These are phyloP conservation scores for Halenospora varia DNA, from an alignment of 495 filamentous ascomycete species.

Conservation along the genomic window DNA sequence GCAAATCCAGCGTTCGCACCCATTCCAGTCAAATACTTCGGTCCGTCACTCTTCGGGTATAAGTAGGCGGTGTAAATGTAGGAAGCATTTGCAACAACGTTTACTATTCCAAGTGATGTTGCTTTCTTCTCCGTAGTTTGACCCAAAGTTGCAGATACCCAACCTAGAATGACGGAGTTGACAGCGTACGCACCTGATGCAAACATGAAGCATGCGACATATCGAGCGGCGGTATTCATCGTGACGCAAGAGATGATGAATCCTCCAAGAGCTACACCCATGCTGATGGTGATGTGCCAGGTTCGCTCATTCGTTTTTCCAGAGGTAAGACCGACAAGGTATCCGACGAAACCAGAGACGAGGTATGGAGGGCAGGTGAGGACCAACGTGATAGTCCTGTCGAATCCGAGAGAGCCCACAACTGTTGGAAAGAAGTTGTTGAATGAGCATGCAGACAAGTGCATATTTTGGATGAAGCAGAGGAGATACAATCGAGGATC, in stretches of 20 bases:
- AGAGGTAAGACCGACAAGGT: conserved; percentile 26
- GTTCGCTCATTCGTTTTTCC: conserved; percentile 37
- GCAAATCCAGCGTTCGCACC: too few species aligned
- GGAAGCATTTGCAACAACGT: too few species aligned
- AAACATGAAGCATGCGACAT: conserved; percentile 33
- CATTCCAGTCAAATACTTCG: too few species aligned
- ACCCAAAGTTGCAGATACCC: conserved; percentile 31
- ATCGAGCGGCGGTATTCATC: conserved; percentile 31
- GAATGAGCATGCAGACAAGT: conserved; percentile 18
- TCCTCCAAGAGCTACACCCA: conserved; percentile 32
- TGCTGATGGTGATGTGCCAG: conserved; percentile 31
- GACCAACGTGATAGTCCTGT: conserved; percentile 8
- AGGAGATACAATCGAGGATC: conserved; percentile 9
- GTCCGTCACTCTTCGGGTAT: too few species aligned
- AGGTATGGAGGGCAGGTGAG: conserved; percentile 25
- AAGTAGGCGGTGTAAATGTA: too few species aligned
- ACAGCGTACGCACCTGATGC: conserved; percentile 31
- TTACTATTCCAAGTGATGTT: conserved; percentile 11
- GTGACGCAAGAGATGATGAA: conserved; percentile 33
- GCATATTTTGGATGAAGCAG: conserved; percentile 13
- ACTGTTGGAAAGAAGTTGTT: conserved; percentile 16
- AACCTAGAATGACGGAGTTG: conserved; percentile 36
- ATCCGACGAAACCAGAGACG: conserved; percentile 29
- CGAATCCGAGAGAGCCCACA: conserved; percentile 11
- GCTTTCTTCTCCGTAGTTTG: conserved; percentile 33